Conservation (phyloP, 768 basidiomycete species). For the Lentinula boryana region DNA sequence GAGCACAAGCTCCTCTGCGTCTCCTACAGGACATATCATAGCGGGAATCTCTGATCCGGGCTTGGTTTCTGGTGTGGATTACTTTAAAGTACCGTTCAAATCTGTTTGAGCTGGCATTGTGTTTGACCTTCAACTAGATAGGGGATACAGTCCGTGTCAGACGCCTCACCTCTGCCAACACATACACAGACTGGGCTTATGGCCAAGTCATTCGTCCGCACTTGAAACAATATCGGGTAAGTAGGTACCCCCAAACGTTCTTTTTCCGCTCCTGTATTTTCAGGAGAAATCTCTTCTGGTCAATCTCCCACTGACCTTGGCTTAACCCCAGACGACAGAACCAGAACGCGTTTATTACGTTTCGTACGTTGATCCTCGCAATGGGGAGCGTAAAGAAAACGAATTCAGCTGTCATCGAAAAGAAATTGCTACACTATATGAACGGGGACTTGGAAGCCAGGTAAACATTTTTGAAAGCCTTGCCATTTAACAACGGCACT, state of each 20-base stretch:
- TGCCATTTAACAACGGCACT: not conserved
- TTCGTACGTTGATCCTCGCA: not conserved
- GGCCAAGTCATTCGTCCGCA: not conserved
- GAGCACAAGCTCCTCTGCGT: not conserved
- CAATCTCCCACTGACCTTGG: not conserved
- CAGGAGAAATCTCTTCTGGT: not conserved
- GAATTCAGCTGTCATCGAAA: not conserved
- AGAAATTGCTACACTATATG: not conserved
- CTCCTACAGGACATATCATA: not conserved
- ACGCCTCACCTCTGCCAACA: not conserved
- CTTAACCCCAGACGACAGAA: not conserved
- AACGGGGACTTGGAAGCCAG: no score
- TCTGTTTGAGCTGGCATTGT: not conserved
- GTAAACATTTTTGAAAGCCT: not conserved
- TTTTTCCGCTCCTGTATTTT: no score
- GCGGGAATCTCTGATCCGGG: not conserved
- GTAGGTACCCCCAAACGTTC: not conserved
- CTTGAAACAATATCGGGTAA: not conserved
- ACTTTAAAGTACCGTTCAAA: not conserved
- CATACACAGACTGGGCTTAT: constrained; percentile 3
- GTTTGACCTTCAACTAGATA: not conserved
- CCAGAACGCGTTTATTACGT: not conserved
- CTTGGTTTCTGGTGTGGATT: not conserved
- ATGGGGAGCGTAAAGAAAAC: not conserved
- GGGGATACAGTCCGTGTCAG: not conserved